A percentile compares a stretch with the other conserved stretches of the same genome.
Evolutionary conservation across 208 protist species (phyloP).

Genomic region (Leptomonas seymouri): DNA sequence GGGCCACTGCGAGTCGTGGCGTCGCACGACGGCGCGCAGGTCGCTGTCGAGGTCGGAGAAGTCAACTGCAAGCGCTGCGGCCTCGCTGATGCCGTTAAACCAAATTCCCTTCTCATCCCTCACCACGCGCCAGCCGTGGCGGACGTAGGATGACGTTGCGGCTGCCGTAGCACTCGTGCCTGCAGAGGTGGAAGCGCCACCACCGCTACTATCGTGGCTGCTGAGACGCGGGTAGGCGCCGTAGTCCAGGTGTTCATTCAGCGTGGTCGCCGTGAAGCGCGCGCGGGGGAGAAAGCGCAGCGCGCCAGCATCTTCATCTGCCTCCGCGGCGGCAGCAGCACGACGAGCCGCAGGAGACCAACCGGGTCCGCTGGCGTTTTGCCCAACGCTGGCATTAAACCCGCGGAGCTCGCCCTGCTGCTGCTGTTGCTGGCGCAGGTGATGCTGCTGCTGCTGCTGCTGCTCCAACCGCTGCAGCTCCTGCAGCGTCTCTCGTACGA

Average conservation of each 20-base stretch:
- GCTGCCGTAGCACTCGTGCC: no score
- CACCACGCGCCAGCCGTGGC: slow-evolving; percentile 35
- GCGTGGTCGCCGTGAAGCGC: slow-evolving; percentile 21
- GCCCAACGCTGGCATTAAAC: not conserved
- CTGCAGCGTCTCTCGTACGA: slow-evolving; percentile 63
- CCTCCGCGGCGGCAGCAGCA: slow-evolving; percentile 3
- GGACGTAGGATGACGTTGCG: slow-evolving; percentile 21
- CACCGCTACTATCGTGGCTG: not conserved
- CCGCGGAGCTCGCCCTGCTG: not conserved
- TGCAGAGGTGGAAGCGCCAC: not conserved
- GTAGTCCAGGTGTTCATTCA: slow-evolving; percentile 32
- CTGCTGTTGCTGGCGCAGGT: slow-evolving; percentile 15
- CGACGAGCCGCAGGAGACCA: slow-evolving; percentile 1
- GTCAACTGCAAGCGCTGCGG: slow-evolving; percentile 35
- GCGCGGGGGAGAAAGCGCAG: slow-evolving; percentile 37
- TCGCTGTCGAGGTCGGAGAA: slow-evolving; percentile 71
- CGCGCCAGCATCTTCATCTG: slow-evolving; percentile 27
- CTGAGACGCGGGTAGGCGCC: slow-evolving; percentile 6
- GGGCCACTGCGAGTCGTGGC: slow-evolving; percentile 61
- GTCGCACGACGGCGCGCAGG: slow-evolving; percentile 42
- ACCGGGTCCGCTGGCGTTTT: not conserved
- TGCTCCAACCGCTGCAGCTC: slow-evolving; percentile 63
- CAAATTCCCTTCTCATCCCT: slow-evolving; percentile 39
- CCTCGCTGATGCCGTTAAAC: slow-evolving; percentile 47
- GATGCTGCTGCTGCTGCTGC: slow-evolving; percentile 25